Base-by-base conservation (phyloP, 352 stramenopile species). In the Globisporangium mamillatum region DNA sequence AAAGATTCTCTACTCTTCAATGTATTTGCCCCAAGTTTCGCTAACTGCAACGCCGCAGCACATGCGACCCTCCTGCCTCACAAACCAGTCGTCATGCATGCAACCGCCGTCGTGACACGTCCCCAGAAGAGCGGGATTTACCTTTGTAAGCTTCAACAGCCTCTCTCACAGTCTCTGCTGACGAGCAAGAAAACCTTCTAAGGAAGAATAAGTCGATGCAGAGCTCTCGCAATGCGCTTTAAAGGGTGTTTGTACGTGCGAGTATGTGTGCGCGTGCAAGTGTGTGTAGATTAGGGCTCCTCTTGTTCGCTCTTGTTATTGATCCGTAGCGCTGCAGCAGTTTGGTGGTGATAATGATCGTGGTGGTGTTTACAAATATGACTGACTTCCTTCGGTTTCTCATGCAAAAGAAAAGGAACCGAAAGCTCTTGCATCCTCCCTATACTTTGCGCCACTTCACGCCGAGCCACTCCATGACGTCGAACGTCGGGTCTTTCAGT, bases 401-500 rank as follows among this genome's bases (percentile, higher is more conserved):
- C 38, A 46, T 46, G 38, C 38, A 41, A 46, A 46, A 46, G 9
- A 46, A 18, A 4, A 18, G 8, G 6, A 46, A 46, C 2, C 10
- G 12, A 46, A 46, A 46, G 38, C 10, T 46, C 12, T 16, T 12
- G 38, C 34, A 38, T 38, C 34, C 12, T 46, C 4, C n/a, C 58
- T 57, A 75, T 14, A 71, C 63, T 50, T 73, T 74, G 44, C 66
- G 73, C 69, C 66, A 81, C 48, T 75, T 53, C 3, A 81, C 57
- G 29, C 63, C 63, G 41, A 68, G 63, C 24, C 71, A 76, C 58
- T 69, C 69, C 16, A 77, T 54, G 32, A 81, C 72, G 57, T 81
- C 75, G 53, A 81, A 79, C 54, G 59, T 75, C 38, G 75, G 75
- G 65, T 81, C 72, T 5, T 66, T 54, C 36, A 79, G 57, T 4